Percentiles rank a stretch among this genome's conserved stretches.
phyloP scores from a whole-genome alignment of 2,329 filamentous ascomycete species.

The Zymoseptoria pseudotritici region DNA sequence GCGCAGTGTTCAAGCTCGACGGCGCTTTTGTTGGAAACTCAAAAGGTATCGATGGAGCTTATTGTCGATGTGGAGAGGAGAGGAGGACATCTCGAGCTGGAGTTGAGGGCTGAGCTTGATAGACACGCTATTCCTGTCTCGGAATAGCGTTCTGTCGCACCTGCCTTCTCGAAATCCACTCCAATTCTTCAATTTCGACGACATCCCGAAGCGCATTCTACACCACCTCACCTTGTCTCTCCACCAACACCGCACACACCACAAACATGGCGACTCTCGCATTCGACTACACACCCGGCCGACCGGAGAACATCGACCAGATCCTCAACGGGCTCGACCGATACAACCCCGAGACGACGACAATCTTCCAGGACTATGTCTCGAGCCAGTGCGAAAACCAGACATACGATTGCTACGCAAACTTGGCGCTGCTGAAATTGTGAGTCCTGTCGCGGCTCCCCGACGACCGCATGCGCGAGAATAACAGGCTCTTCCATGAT shows the following conservation, averaged over 20 bases:
- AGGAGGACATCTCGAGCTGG: not conserved
- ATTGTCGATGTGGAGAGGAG: no score
- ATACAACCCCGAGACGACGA: conserved; percentile 96
- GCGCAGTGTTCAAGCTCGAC: no score
- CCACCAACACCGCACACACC: conserved; percentile 1
- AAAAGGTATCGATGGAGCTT: not conserved
- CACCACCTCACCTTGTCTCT: not conserved
- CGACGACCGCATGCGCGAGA: not conserved
- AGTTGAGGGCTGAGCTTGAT: not conserved
- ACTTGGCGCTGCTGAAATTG: conserved; percentile 93
- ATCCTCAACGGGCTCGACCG: conserved; percentile 97
- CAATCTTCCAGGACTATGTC: conserved; percentile 89
- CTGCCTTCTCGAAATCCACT: not conserved
- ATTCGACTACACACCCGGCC: conserved; percentile 83
- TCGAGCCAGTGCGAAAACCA: conserved; percentile 89
- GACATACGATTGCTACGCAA: conserved; percentile 93
- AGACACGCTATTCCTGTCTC: not conserved
- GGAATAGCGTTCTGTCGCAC: not conserved
- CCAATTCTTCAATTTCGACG: conserved; percentile 3
- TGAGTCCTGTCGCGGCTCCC: conserved; percentile 49
- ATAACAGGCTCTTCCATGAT: conserved; percentile 58
- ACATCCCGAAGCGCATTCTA: not conserved
- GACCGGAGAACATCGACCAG: conserved; percentile 82
- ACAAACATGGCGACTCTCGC: conserved; percentile 39
- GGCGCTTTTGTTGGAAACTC: no score